A percentile compares a stretch with the other conserved stretches of the same genome.
Evolutionary conservation across 495 filamentous ascomycete species (phyloP).

Genomic region (Aspergillus cristatus): DNA sequence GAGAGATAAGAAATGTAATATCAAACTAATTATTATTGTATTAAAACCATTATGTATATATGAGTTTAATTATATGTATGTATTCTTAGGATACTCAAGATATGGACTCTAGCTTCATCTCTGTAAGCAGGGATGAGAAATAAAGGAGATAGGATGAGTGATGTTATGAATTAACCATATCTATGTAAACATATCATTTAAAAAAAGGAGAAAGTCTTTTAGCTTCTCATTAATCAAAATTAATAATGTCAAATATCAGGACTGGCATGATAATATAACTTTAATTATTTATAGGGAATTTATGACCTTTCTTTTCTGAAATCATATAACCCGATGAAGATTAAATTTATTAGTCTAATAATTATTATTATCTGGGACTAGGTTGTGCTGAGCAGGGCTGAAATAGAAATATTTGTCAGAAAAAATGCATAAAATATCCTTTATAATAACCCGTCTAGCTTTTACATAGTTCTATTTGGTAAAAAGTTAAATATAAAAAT

Average conservation of each 20-base stretch:
- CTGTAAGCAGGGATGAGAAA: not conserved
- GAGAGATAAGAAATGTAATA: not conserved
- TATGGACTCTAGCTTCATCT: not conserved
- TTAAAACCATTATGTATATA: not conserved
- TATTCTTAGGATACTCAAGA: not conserved
- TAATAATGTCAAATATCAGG: not conserved
- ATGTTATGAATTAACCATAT: not conserved
- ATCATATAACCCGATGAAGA: not conserved
- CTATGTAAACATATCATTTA: not conserved
- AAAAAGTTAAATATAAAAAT: not conserved
- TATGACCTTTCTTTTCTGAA: too few relatives aligned
- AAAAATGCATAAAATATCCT: not conserved
- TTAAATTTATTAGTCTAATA: not conserved
- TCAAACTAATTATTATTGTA: not conserved
- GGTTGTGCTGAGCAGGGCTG: not conserved
- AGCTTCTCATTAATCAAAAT: not conserved
- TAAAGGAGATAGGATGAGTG: not conserved
- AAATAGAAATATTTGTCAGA: not conserved
- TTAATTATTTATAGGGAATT: too few relatives aligned
- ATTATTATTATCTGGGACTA: not conserved
- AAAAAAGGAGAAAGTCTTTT: not conserved
- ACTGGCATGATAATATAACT: not conserved
- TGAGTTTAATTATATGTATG: not conserved
- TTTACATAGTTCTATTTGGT: not conserved
- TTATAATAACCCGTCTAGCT: not conserved